Evolutionary conservation across 2,329 filamentous ascomycete genomes (phyloP), one percentile per base, ranked within the genome.

Genomic region (Keithomyces neogunnii): DNA sequence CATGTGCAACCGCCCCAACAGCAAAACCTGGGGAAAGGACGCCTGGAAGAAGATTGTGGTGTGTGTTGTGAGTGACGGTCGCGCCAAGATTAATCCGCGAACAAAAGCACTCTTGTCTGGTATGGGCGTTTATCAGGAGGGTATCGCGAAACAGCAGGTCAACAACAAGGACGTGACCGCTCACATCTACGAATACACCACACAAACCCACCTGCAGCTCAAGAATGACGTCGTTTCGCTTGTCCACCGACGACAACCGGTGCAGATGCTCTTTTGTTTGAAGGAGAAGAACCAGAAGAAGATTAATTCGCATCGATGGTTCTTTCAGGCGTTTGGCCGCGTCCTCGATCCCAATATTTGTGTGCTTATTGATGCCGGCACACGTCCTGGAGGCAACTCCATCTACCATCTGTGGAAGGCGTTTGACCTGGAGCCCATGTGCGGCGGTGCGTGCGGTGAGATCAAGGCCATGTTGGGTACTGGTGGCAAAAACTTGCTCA

Each of bases 241-340:
- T 47, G 88, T 93, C 56, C 85, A 86, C 45, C 89, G 90, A 63
- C 86, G 87, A 54, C 90, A 93, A 55, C 92, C 93, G 0, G 88
- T 99, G 2, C 93, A 99, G 72, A 86, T 99, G 74, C 81, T 99
- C 4, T 99, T 99, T 75, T 99, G 93, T 68, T 71, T 99, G 55
- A 99, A 99, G 75, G 93, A 99, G 66, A 97, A 96, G 81, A 99
- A 99, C 66, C 91, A 96, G 73, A 99, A 99, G 77, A 99, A 99
- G 78, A 99, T 99, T 80, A 99, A 99, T 67, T 97, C 93, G 0
- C 93, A 99, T 68, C 79, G 93, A 66, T 99, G 93, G 93, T 97
- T 99, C 74, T 99, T 99, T 78, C 87, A 95, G 60, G 93, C 92
- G 0, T 99, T 99, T 66, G 93, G 93, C 33, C 82, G 85, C 28